Evolutionary conservation across 2,329 filamentous ascomycete species (phyloP), one percentile per base, ranked within the genome.

Genomic region (Boeremia lycopersici): DNA sequence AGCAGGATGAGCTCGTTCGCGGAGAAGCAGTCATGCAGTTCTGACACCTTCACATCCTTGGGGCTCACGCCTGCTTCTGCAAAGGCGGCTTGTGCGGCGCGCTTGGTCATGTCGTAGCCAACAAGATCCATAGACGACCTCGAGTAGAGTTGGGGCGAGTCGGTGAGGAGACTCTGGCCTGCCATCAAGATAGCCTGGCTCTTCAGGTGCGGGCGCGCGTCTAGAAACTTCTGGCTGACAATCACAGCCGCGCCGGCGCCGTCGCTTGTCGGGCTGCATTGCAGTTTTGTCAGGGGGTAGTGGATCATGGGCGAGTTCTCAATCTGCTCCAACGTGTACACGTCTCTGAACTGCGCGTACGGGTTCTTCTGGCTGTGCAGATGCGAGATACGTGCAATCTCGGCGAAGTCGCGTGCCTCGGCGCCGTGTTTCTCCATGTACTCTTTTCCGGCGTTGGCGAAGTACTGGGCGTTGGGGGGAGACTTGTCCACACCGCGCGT

Each of bases 401-500:
- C 93, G 25, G 90, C 93, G 76, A 97, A 96, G 79, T 98, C 93
- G 65, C 90, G 88, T 6, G 83, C 73, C 71, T 83, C 89, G 47
- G 93, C 93, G 39, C 93, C 93, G 74, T 90, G 91, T 86, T 90
- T 93, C 78, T 97, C 91, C 80, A 95, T 96, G 73, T 98, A 98
- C 78, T 97, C 93, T 47, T 86, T 78, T 1, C 93, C 93, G 11
- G 93, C 93, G 68, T 97, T 97, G 45, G 92, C 93, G 72, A 97
- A 98, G 82, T 96, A 89, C 77, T 97, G 93, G 0, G 92, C 91
- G 0, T 92, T 90, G 1, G 88, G 88, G 0, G 93, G 92, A 0
- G 89, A 89, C 59, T 92, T 90, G 5, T 87, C 89, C 38, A 92
- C 63, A 3, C 92, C 93, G 38, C 90, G 80, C 0, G 91, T 96